A percentile compares a stretch with the other conserved stretches of the same genome.
Conservation (phyloP, 257 asterid species). For the Misopates orontium region DNA sequence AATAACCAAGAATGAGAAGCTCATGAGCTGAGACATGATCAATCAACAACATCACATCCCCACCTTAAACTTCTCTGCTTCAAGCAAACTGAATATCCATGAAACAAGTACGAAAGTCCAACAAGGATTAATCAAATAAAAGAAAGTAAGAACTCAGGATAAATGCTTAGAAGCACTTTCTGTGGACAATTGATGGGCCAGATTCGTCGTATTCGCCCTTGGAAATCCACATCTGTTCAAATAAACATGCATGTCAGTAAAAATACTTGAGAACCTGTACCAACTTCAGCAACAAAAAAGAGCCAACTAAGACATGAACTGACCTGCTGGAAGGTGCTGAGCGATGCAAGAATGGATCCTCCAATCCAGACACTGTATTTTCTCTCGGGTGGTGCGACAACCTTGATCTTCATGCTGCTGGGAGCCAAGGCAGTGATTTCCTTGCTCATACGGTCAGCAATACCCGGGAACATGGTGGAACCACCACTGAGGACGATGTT, state of each 20-base stretch:
- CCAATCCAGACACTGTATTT: conserved; percentile 39
- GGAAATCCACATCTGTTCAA: conserved; percentile 36
- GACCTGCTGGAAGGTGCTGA: conserved; percentile 42
- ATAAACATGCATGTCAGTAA: conserved; percentile 12
- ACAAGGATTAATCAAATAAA: neutral
- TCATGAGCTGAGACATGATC: neutral
- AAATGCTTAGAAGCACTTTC: conserved; percentile 32
- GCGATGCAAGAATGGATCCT: conserved; percentile 39
- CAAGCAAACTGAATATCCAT: conserved; percentile 25
- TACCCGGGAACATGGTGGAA: conserved; percentile 35
- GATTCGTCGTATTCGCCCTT: conserved; percentile 37
- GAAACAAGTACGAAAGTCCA: conserved; percentile 20
- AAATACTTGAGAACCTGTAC: neutral
- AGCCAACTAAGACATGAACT: neutral
- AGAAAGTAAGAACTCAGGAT: neutral
- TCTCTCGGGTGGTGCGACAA: conserved; percentile 36
- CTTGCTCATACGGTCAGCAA: conserved; percentile 38
- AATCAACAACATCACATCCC: conserved; percentile 1
- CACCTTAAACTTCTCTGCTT: conserved; percentile 18
- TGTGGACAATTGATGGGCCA: conserved; percentile 39
- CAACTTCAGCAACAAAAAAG: neutral
- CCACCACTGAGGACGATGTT: conserved; percentile 39
- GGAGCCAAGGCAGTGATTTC: conserved; percentile 39
- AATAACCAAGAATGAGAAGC: conserved; percentile 20
- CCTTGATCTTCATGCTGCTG: conserved; percentile 39